Evolutionary conservation across 306 rosid species (phyloP).

Genomic region (Mimosa pudica): DNA sequence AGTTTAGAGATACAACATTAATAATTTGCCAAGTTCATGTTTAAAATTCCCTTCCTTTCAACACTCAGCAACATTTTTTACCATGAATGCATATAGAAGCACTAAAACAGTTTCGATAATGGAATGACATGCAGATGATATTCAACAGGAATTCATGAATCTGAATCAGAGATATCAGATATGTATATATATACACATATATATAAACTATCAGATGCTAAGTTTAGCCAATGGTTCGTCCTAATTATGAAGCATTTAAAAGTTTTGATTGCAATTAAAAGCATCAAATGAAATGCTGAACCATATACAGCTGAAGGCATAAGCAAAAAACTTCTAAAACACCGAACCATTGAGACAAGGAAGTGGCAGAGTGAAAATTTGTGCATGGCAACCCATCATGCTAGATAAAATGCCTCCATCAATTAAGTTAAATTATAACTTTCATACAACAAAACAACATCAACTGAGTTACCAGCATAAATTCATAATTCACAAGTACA

Average conservation of each 20-base stretch:
- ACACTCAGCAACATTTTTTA: background rate
- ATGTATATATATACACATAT: background rate
- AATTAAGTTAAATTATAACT: background rate
- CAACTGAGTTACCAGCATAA: background rate
- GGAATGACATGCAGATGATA: background rate
- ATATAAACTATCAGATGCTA: background rate
- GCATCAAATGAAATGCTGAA: background rate
- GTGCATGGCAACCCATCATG: background rate
- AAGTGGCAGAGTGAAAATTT: background rate
- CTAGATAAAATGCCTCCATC: background rate
- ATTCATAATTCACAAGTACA: background rate
- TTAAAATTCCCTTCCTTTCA: conserved; percentile 1
- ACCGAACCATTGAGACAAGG: background rate
- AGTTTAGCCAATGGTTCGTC: conserved; percentile 18
- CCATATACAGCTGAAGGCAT: background rate
- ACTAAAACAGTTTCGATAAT: background rate
- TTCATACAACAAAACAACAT: background rate
- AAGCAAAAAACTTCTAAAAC: background rate
- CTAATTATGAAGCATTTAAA: background rate
- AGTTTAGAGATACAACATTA: background rate
- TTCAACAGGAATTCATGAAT: background rate
- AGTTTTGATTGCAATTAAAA: background rate
- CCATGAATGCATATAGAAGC: background rate
- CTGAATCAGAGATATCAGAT: background rate
- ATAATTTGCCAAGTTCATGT: background rate